Evolutionary conservation across 345 rosid genomes (phyloP).

Genomic region (Boechera retrofracta): DNA sequence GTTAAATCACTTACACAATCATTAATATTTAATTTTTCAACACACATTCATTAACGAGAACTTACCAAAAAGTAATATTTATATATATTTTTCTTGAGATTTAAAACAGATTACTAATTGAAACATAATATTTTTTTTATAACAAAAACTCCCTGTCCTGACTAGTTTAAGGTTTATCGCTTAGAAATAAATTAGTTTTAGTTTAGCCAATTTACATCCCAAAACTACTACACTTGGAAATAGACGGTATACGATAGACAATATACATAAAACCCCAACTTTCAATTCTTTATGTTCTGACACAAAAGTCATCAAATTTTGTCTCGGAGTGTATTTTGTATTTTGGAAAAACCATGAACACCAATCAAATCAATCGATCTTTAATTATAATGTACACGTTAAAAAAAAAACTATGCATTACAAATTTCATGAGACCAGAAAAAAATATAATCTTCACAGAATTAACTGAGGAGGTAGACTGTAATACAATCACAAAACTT

Average conservation of each 20-base stretch:
- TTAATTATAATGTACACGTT: not conserved
- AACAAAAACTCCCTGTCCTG: too few relatives aligned
- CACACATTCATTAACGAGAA: not conserved
- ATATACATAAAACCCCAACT: too few relatives aligned
- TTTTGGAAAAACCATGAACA: not conserved
- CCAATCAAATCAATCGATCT: not conserved
- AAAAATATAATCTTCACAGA: not conserved
- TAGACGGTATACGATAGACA: too few relatives aligned
- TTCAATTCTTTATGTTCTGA: too few relatives aligned
- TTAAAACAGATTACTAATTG: not conserved
- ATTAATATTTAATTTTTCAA: not conserved
- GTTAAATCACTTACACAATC: slow-evolving; percentile 1
- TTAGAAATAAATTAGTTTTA: not conserved
- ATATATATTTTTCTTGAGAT: not conserved
- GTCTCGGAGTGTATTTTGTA: not conserved
- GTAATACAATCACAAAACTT: not conserved
- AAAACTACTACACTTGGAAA: not conserved
- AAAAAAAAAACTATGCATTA: not conserved
- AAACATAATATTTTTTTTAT: too few relatives aligned
- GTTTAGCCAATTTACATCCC: not conserved
- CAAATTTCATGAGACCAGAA: not conserved
- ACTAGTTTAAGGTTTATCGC: too few relatives aligned
- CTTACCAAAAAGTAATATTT: not conserved
- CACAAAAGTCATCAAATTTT: slow-evolving; percentile 13
- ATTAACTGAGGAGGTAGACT: not conserved